Conservation (phyloP, 164 flowering plant species). For the Liriodendron chinense region DNA sequence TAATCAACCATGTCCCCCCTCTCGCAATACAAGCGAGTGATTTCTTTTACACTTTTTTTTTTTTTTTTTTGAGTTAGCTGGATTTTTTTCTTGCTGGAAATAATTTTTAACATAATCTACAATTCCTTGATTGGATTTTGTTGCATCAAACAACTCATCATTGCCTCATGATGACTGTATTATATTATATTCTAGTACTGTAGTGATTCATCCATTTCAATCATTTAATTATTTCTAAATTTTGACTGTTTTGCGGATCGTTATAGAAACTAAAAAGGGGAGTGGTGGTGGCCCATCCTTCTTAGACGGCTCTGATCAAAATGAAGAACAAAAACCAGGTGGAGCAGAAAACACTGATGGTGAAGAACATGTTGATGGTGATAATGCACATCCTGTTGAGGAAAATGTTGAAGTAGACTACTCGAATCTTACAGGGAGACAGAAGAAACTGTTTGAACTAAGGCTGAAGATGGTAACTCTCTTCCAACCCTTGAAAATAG, state of each 20-base stretch:
- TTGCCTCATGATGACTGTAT: too few relatives aligned
- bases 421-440: conserved; percentile 63
- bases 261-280: not conserved
- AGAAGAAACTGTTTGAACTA: conserved; percentile 74
- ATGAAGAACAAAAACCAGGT: conserved; percentile 27
- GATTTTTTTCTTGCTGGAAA: too few relatives aligned
- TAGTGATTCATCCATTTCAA: not conserved
- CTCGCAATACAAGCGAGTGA: too few relatives aligned
- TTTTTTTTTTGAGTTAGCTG: too few relatives aligned
- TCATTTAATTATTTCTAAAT: not conserved
- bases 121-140: too few relatives aligned
- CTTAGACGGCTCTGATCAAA: conserved; percentile 16
- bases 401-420: conserved; percentile 34
- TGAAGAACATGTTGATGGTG: conserved; percentile 7
- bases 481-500: not conserved
- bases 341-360: conserved; percentile 29
- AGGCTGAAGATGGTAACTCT: conserved; percentile 78
- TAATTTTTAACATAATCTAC: too few relatives aligned
- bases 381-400: conserved; percentile 25
- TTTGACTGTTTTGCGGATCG: not conserved
- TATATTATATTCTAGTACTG: too few relatives aligned
- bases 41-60: too few relatives aligned
- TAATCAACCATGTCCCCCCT: too few relatives aligned
- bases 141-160: too few relatives aligned
- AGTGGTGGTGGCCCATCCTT: not conserved